Evolutionary conservation across 768 basidiomycete genomes (phyloP), one percentile per base, ranked within the genome.

Genomic region (Asterophora lycoperdoides): DNA sequence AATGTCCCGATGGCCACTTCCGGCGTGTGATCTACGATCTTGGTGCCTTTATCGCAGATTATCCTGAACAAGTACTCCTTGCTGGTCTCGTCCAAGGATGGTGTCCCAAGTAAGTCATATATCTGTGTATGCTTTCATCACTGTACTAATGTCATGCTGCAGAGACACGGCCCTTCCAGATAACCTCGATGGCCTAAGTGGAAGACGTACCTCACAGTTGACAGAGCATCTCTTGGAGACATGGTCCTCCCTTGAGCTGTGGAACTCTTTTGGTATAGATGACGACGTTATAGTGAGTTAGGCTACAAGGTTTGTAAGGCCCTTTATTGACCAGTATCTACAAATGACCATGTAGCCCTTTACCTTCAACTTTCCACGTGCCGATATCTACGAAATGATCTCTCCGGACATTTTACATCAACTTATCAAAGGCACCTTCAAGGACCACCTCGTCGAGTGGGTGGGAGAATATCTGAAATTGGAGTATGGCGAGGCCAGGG

Each of bases 31-130:
- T 68, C n/a, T 68, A 60, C 53, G 58, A 55, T 2, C 53, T 73
- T 14, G 64, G 59, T 14, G 60, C 66, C 1, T 71, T 66, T 41
- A 70, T 71, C 39, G 65, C 65, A 0, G 65, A 73, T 44, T 71
- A 73, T 33, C 70, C 68, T 0, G 68, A 71, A 51, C 67, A 71
- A 46, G 62, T 59, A 3, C 59, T 48, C 43, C 47, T 68, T 0
- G 46, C 61, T 0, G 50, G 60, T 5, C 52, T 68, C 28, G 66
- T 72, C 1, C 49, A 57, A n/a, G 52, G 57, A 1, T 64, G 62
- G 62, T 47, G 46, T 13, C 37, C 46, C 8, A 47, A 47, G 46
- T 47, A 26, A 10, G 38, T 61, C 6, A 56, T 26, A 15, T 23
- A 28, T 26, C 23, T 41, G 14, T 55, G n/a, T 57, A 8, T 11